Conservation (phyloP, 1,139 yeast species). For the Zygosaccharomyces pseudobailii region DNA sequence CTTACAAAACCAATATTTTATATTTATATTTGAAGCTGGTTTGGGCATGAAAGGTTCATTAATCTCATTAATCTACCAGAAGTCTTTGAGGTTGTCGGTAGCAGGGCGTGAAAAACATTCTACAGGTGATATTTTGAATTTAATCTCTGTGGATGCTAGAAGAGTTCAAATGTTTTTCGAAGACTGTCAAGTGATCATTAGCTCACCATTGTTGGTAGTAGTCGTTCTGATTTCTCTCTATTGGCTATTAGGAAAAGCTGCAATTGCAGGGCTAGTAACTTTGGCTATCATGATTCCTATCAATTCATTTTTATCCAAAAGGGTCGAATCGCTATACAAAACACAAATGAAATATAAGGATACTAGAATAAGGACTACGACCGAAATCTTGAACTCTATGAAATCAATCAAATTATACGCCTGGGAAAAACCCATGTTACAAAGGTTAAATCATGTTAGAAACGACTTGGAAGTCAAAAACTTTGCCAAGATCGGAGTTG, state of each 20-base stretch:
- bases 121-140: slow-evolving; percentile 55
- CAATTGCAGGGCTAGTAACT: slow-evolving; percentile 54
- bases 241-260: slow-evolving; percentile 55
- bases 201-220: slow-evolving; percentile 55
- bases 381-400: slow-evolving; percentile 59
- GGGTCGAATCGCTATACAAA: slow-evolving; percentile 46
- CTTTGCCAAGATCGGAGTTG: slow-evolving; percentile 42
- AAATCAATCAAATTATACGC: slow-evolving; percentile 69
- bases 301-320: slow-evolving; percentile 47
- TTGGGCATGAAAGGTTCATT: slow-evolving; percentile 49
- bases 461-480: slow-evolving; percentile 49
- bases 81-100: slow-evolving; percentile 46
- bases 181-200: slow-evolving; percentile 49
- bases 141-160: slow-evolving; percentile 55
- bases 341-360: slow-evolving; percentile 68
- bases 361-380: slow-evolving; percentile 49
- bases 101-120: slow-evolving; percentile 43
- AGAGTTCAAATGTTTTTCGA: slow-evolving; percentile 51
- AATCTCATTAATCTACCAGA: slow-evolving; percentile 47
- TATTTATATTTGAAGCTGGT: slow-evolving; percentile 49
- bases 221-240: slow-evolving; percentile 54
- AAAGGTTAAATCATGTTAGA: slow-evolving; percentile 46
- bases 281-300: slow-evolving; percentile 56
- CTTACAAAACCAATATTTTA: slow-evolving; percentile 48
- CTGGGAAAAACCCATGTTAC: slow-evolving; percentile 66